Conservation (phyloP, 2,329 filamentous ascomycete genomes). For the Stemphylium lycopersici region DNA sequence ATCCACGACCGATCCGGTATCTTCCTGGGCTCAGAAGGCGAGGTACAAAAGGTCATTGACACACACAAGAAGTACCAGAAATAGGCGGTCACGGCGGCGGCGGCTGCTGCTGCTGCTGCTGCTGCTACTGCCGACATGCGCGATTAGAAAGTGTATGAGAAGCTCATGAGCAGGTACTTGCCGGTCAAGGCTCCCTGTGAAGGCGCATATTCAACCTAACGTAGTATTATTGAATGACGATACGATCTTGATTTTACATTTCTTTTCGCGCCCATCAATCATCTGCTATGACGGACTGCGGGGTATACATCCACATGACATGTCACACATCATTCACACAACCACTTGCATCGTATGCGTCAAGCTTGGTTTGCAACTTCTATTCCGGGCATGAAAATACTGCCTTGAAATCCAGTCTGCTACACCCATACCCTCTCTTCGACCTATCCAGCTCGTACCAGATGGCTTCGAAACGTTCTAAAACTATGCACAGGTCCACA, state of each 20-base stretch:
- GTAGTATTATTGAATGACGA: constrained; percentile 4
- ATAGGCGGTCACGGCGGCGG: too few relatives aligned
- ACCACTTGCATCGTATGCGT: background rate
- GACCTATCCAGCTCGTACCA: constrained; percentile 27
- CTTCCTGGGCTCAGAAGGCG: constrained; percentile 92
- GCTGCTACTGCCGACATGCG: background rate
- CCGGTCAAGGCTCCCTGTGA: background rate
- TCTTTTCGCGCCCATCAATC: too few relatives aligned
- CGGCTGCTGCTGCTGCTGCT: too few relatives aligned
- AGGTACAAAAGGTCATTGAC: constrained; percentile 93
- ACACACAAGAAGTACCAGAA: constrained; percentile 68
- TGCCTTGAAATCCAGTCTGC: background rate
- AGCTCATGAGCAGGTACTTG: background rate
- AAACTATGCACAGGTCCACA: constrained; percentile 19
- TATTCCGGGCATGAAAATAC: background rate
- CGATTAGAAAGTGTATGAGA: background rate
- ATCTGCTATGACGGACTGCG: too few relatives aligned
- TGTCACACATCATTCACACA: too few relatives aligned
- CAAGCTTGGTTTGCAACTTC: background rate
- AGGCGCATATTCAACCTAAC: background rate
- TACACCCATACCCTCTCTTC: constrained; percentile 26
- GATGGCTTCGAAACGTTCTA: constrained; percentile 17
- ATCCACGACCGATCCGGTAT: constrained; percentile 97
- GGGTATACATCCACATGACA: too few relatives aligned
- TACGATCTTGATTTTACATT: background rate